phyloP scores from a whole-genome alignment of 768 basidiomycete genomes.

The Pholiota microspora region DNA sequence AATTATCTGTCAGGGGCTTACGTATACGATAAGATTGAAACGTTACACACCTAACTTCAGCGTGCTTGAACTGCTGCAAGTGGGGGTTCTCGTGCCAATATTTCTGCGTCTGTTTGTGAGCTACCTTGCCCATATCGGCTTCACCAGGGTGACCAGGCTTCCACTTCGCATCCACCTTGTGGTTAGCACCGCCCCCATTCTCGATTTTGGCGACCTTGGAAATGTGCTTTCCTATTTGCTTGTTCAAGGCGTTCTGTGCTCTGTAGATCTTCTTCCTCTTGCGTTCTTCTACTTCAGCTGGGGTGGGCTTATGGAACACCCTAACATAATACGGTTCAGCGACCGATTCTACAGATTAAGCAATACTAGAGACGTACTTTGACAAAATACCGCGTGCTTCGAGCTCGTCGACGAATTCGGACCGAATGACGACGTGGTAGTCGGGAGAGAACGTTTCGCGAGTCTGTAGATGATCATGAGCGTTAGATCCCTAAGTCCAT shows the following conservation, averaged over 20 bases:
- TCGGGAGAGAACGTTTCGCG: background rate
- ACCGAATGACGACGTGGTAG: background rate
- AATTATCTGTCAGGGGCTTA: background rate
- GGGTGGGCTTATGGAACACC: background rate
- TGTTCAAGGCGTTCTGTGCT: background rate
- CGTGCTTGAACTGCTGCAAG: conserved; percentile 10
- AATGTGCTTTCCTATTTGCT: background rate
- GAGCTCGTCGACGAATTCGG: background rate
- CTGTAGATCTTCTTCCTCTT: conserved; percentile 1
- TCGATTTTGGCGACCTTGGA: conserved; percentile 5
- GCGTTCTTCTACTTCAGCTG: conserved; percentile 5
- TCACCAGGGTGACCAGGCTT: background rate
- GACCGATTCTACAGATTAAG: background rate
- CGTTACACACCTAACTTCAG: conserved; percentile 6
- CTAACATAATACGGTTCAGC: background rate
- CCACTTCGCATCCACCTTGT: conserved; percentile 7
- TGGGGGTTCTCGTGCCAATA: conserved; percentile 2
- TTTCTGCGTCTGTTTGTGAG: conserved; percentile 1
- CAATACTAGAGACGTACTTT: background rate
- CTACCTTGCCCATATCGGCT: conserved; percentile 2
- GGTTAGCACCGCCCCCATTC: background rate
- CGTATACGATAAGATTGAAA: background rate
- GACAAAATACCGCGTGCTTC: background rate
- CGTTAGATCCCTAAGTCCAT: no score
- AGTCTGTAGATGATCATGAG: background rate